Evolutionary conservation across 345 rosid species (phyloP), one percentile per base, ranked within the genome.

Genomic region (Moricandia arvensis): DNA sequence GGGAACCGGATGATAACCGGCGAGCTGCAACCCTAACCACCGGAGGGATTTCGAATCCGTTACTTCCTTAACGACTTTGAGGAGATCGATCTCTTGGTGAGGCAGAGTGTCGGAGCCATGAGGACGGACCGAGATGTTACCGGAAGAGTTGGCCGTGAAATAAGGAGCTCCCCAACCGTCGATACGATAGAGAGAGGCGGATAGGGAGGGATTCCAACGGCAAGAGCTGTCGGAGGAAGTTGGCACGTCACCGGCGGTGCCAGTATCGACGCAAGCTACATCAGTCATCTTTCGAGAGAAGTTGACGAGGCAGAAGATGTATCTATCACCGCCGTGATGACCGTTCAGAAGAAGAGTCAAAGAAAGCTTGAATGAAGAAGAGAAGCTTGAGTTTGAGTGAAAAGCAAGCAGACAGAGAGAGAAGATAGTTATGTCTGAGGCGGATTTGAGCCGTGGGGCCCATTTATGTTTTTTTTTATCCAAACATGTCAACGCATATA

Each of bases 121-220:
- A 1, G 99, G 96, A 12, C 86, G 91, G 26, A 93, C 89, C 59
- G 88, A 64, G 74, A 95, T 76, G 80, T 90, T 89, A 51, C 99
- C 99, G 54, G 90, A 86, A 13, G 86, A 60, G 70, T 90, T 93
- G 34, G 87, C 94, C 0, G 83, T 13, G 83, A 95, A 95, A 41
- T 95, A 95, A 9, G 99, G 99, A 16, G 88, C 97, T 10, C 99
- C 99, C 98, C 99, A 95, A 7, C 83, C 83, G 24, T 90, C 89
- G 59, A 95, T 75, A 11, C 86, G 83, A 70, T 95, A 95, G 17
- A 95, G 90, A 0, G 86, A 66, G 4, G 91, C 41, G 5, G 98
- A 93, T 64, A 63, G 93, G 37, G 90, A 78, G 1, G 96, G 79
- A 2, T 90, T 89, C 99, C 99, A 92, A 45, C 73, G 75, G 66